Evolutionary conservation across 768 basidiomycete species (phyloP).

Genomic region (Phallus indusiatus): DNA sequence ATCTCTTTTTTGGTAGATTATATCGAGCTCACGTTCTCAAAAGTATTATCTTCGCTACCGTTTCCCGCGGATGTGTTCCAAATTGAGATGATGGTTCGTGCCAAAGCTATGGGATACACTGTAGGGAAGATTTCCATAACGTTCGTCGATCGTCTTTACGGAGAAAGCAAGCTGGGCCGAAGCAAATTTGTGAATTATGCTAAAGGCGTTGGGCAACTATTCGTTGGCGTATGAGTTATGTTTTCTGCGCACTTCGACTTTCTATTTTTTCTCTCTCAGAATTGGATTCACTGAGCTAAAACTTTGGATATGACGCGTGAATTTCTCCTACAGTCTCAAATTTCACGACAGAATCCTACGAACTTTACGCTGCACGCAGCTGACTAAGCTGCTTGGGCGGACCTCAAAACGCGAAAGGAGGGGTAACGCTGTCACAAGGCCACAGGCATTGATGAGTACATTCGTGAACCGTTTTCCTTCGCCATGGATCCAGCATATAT

Average conservation of each 20-base stretch:
- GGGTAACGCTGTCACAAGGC: too few relatives aligned
- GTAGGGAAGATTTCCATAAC: conserved; percentile 92
- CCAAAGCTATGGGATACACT: conserved; percentile 70
- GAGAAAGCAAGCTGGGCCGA: conserved; percentile 86
- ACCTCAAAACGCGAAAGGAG: too few relatives aligned
- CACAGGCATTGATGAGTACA: too few relatives aligned
- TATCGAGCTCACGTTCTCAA: conserved; percentile 70
- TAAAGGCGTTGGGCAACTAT: conserved; percentile 77
- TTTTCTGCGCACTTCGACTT: too few relatives aligned
- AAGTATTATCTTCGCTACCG: conserved; percentile 75
- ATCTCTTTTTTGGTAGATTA: conserved; percentile 35
- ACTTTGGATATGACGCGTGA: not conserved
- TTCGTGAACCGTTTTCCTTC: too few relatives aligned
- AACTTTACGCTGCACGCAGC: too few relatives aligned
- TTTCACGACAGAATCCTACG: too few relatives aligned
- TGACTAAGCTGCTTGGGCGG: too few relatives aligned
- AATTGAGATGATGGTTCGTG: conserved; percentile 97
- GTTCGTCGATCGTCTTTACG: conserved; percentile 89
- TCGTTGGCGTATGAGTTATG: conserved; percentile 53
- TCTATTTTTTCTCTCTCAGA: not conserved
- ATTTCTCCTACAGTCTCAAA: too few relatives aligned
- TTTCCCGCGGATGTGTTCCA: conserved; percentile 93
- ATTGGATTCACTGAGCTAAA: not conserved
- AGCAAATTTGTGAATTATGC: conserved; percentile 82
- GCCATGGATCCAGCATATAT: too few relatives aligned